A percentile compares a stretch with the other conserved stretches of the same genome.
Evolutionary conservation across 805 yeast species (phyloP).

Genomic region (Naumovozyma castellii): DNA sequence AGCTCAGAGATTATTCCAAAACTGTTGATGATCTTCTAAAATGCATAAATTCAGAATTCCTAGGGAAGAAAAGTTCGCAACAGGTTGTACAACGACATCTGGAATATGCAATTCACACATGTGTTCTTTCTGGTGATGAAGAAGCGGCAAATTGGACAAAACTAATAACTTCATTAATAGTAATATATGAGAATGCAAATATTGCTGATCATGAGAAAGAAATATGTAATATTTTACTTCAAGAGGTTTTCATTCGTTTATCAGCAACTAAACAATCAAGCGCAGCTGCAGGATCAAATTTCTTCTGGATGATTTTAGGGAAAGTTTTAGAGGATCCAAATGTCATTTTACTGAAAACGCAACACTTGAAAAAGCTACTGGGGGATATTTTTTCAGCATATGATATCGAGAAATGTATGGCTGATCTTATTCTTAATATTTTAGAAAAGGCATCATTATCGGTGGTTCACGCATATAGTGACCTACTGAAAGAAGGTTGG

Average conservation of each 20-base stretch:
- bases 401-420: slow-evolving; percentile 51
- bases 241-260: slow-evolving; percentile 15
- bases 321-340: slow-evolving; percentile 43
- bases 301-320: slow-evolving; percentile 46
- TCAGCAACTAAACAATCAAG: slow-evolving; percentile 13
- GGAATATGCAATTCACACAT: slow-evolving; percentile 10
- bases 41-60: slow-evolving; percentile 14
- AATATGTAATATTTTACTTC: slow-evolving; percentile 12
- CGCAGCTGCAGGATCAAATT: slow-evolving; percentile 5
- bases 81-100: slow-evolving; percentile 5
- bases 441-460: slow-evolving; percentile 47
- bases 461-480: slow-evolving; percentile 36
- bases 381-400: slow-evolving; percentile 57
- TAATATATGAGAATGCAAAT: slow-evolving; percentile 6
- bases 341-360: slow-evolving; percentile 40
- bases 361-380: slow-evolving; percentile 51
- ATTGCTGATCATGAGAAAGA: slow-evolving; percentile 1
- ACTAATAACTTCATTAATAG: slow-evolving; percentile 16
- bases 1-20: slow-evolving; percentile 8
- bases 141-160: slow-evolving; percentile 18
- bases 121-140: slow-evolving; percentile 4
- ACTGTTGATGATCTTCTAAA: slow-evolving; percentile 13
- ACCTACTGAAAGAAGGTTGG: slow-evolving; percentile 53
- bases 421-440: slow-evolving; percentile 42
- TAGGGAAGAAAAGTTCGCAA: not conserved